phyloP scores from a whole-genome alignment of 768 basidiomycete species.

The Lactarius sanguifluus region DNA sequence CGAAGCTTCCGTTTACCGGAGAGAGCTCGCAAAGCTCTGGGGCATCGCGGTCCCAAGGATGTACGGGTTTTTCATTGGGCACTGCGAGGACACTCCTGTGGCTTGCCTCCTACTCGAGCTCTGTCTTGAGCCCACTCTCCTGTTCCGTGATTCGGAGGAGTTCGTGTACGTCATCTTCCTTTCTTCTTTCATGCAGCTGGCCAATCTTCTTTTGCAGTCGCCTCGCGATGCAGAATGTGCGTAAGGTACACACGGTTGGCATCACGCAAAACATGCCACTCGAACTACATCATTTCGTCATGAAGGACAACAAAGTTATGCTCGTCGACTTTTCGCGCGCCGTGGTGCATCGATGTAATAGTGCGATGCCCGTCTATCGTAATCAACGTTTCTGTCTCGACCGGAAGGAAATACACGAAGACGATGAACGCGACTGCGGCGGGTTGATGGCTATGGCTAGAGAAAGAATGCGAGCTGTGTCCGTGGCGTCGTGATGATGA shows the following conservation, averaged over 20 bases:
- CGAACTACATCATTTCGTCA: conserved; percentile 25
- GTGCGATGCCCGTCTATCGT: conserved; percentile 17
- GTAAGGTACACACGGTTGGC: conserved; percentile 18
- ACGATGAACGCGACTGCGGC: conserved; percentile 7
- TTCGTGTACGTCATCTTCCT: conserved; percentile 14
- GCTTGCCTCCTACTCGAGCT: conserved; percentile 23
- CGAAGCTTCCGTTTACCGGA: conserved; percentile 25
- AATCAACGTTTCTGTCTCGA: conserved; percentile 19
- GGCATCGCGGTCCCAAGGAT: conserved; percentile 23
- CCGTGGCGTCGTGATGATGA: not conserved
- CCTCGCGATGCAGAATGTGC: conserved; percentile 22
- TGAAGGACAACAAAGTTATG: conserved; percentile 22
- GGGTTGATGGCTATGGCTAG: conserved; percentile 10
- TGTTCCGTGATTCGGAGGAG: not conserved
- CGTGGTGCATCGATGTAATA: conserved; percentile 19
- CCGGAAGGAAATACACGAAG: not conserved
- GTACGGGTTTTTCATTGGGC: conserved; percentile 23
- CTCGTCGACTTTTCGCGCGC: conserved; percentile 25
- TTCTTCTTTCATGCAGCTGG: not conserved
- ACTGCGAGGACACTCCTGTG: conserved; percentile 12
- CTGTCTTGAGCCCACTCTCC: conserved; percentile 2
- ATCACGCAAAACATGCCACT: conserved; percentile 22
- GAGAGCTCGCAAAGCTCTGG: conserved; percentile 17
- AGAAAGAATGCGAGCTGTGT: conserved; percentile 8
- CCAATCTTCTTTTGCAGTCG: not conserved